Base-by-base conservation (phyloP, 2,329 filamentous ascomycete genomes). In the Pseudocercospora musae region DNA sequence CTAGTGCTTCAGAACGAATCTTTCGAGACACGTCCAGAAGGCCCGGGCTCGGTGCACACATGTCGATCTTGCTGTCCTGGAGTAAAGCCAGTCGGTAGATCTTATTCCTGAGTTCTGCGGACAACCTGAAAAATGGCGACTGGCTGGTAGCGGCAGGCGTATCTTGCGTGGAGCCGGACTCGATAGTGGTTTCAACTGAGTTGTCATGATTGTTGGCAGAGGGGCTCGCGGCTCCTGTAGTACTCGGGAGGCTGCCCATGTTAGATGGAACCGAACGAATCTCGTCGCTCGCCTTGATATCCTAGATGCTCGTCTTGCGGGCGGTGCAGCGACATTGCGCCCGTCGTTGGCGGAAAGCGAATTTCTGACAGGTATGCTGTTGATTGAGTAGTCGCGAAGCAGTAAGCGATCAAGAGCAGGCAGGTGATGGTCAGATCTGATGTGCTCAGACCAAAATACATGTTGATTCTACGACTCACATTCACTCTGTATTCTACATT, bases 61-160 rank as follows among this genome's bases (percentile, higher is more conserved):
- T 23, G 18, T 23, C 10, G 31, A 60, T 56, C 7, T 23, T 57
- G 29, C 11, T 44, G 11, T 44, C 37, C 6, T 29, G 25, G 40
- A 46, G 23, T 13, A 65, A 27, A 1, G 44, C 60, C 10, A 65
- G 23, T 44, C 62, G 52, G 46, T 61, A 68, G 55, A 69, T 65
- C 8, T 57, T 49, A 42, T 66, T 62, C 15, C 67, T 57, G 20
- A 69, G 52, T 18, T 69, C 67, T 27, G 59, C 60, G 42, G 66
- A 33, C 11, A 33, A 15, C 4, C 5, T 33, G 31, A 33, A 33
- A 10, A 33, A 33, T 5, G 31, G 11, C 31, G 31, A 5, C 31
- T 33, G 31, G 31, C 29, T 31, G 9, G 1, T 11, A 31, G 10
- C 29, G 29, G 10, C 29, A 11, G 29, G 9, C 13, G 66, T 46